Evolutionary conservation across 1,139 yeast genomes (phyloP), one percentile per base, ranked within the genome.

Genomic region (Geotrichum restrictum): DNA sequence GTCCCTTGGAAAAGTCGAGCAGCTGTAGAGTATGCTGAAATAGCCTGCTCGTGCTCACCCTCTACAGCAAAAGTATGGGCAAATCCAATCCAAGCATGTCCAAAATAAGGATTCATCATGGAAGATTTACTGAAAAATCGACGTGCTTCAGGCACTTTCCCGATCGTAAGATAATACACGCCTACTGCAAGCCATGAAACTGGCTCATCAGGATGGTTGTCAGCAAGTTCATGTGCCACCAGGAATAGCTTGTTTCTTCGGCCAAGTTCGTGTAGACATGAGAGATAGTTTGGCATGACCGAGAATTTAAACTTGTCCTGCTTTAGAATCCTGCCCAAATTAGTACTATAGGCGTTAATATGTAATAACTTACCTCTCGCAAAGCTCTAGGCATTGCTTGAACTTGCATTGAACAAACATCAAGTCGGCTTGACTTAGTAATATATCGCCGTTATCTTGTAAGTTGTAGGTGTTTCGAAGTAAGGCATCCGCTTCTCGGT

Each of bases 41-140:
- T 85, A 1, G 98, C 98, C 68, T 94, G 98, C 67, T 94, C 99
- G 64, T 94, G 98, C 69, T 94, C 99, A 8, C 97, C 96, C 67
- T 94, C 98, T 1, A 88, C 85, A 0, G 97, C 97, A 77, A 89
- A 94, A 0, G 98, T 91, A 65, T 93, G 98, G 0, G 98, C 98
- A 73, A 94, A 94, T 1, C 98, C 98, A 46, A 94, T 83, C 98
- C 98, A 94, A 0, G 98, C 96, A 52, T 88, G 94, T 0, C 95
- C 95, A 71, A 88, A 89, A 60, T 85, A 87, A 0, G 98, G 96
- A 61, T 88, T 85, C 59, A 91, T 70, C 60, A 89, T 76, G 0
- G 98, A 88, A 0, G 98, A 93, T 66, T 88, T 91, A 53, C 94
- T 83, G 68, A 91, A 94, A 66, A 80, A 88, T 59, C 86, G 79